Evolutionary conservation across 441 rosid species (phyloP).

Genomic region (Populus hybrid): DNA sequence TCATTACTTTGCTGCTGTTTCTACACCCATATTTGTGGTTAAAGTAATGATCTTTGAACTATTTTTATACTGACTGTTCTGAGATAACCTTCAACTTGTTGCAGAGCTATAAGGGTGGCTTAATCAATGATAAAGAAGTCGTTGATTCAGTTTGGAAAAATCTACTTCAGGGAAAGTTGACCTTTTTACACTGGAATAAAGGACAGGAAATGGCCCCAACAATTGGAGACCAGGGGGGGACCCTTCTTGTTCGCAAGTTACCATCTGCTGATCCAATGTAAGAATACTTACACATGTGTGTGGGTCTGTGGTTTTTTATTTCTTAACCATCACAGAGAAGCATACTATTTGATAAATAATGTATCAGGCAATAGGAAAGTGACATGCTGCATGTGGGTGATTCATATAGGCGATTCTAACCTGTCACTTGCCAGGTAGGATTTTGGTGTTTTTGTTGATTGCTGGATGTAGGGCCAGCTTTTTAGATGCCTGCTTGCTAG

Average conservation of each 20-base stretch:
- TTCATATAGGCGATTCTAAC: neutral
- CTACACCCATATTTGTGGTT: neutral
- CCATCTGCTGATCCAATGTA: constrained; percentile 64
- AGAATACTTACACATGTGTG: constrained; percentile 14
- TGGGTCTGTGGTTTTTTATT: constrained; percentile 1
- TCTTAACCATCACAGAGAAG: neutral
- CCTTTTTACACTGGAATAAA: constrained; percentile 68
- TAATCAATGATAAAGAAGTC: constrained; percentile 50
- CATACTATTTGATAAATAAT: neutral
- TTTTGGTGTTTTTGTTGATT: neutral
- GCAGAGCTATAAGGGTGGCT: constrained; percentile 66
- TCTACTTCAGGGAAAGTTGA: constrained; percentile 69
- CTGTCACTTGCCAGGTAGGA: neutral
- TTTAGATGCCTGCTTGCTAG: neutral
- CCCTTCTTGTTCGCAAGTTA: constrained; percentile 85
- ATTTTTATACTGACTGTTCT: constrained; percentile 17
- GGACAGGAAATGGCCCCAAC: constrained; percentile 72
- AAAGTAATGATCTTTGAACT: constrained; percentile 1
- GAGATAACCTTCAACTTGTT: constrained; percentile 18
- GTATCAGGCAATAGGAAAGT: neutral
- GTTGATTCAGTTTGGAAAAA: constrained; percentile 55
- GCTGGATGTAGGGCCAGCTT: neutral
- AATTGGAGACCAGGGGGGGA: constrained; percentile 56
- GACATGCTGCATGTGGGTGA: neutral
- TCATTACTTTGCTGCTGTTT: neutral